Base-by-base conservation (phyloP, 345 rosid species). In the Eucalyptus guilfoylei region DNA sequence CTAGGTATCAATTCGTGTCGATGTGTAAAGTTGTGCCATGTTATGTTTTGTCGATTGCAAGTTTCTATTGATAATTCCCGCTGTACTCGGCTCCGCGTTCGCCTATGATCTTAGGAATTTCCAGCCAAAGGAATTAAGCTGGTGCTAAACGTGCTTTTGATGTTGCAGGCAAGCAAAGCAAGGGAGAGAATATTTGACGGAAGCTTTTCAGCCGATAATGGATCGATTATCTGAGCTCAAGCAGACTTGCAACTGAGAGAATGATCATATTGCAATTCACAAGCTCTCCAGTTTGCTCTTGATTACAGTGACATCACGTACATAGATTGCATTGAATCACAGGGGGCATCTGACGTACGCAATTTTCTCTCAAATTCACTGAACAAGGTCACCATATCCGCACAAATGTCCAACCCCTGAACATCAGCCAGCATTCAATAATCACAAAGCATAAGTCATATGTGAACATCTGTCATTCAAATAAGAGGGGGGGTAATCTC, bases 131-230 rank as follows among this genome's bases (percentile, higher is more conserved):
- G 69, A 72, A 17, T 72, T 37, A 72, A 34, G 14, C 21, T 17
- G 81, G 81, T 34, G 81, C 45, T 72, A 10, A 37, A 34, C 81
- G 19, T 19, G 37, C 44, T 72, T 72, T 34, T 34, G 81, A 42
- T 72, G 81, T 72, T 34, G 89, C 93, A 95, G 97, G 95, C 94
- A 55, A 88, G 58, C 30, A 90, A 90, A 87, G 93, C 95, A 49
- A 93, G 93, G 88, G 91, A 93, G 80, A 93, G 95, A 89, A 45
- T 92, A 67, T 91, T 91, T 48, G 67, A 89, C 19, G 90, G 88
- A 87, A 86, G 80, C 81, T 17, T 11, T 72, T 10, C 81, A 19
- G 81, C 81, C 81, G 45, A 34, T 72, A 37, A 10, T 72, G 26
- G 81, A 72, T 72, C 81, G 44, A 34, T 34, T 37, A 34, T 72